Conservation (phyloP, 306 rosid genomes). For the Canavalia ensiformis region DNA sequence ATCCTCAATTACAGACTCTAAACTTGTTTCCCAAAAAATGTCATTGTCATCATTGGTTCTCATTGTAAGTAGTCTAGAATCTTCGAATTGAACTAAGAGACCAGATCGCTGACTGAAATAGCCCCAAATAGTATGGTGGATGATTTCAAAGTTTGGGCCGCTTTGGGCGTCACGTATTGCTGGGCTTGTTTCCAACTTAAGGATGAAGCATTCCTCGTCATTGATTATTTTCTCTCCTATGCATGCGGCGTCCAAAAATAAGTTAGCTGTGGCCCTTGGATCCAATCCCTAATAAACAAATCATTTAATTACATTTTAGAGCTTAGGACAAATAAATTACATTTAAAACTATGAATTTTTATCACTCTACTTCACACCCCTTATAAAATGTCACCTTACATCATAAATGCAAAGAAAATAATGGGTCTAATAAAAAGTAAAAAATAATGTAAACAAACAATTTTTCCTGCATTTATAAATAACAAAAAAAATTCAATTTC, state of each 20-base stretch:
- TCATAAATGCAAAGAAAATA: no score
- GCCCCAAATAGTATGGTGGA: slow-evolving; percentile 93
- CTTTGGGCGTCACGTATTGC: slow-evolving; percentile 79
- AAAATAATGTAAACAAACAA: no score
- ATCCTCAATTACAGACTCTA: slow-evolving; percentile 79
- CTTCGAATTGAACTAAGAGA: slow-evolving; percentile 81
- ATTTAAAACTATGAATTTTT: no score
- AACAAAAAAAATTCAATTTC: no score
- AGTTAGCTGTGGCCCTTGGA: slow-evolving; percentile 87
- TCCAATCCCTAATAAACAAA: slow-evolving; percentile 73
- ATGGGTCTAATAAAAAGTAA: no score
- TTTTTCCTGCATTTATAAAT: no score
- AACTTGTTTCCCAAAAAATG: slow-evolving; percentile 95
- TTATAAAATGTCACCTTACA: no score
- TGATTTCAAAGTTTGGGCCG: slow-evolving; percentile 72
- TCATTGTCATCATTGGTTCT: slow-evolving; percentile 70
- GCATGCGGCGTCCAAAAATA: slow-evolving; percentile 83
- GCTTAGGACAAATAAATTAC: no score
- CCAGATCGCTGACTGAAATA: slow-evolving; percentile 97
- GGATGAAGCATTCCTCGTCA: slow-evolving; percentile 83
- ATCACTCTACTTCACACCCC: no score
- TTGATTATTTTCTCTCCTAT: slow-evolving; percentile 85
- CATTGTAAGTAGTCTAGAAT: slow-evolving; percentile 80
- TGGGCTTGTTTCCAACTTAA: slow-evolving; percentile 81
- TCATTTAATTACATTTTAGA: neutral